Evolutionary conservation across 148 eudicot species (phyloP).

Genomic region (Gaultheria prostrata): DNA sequence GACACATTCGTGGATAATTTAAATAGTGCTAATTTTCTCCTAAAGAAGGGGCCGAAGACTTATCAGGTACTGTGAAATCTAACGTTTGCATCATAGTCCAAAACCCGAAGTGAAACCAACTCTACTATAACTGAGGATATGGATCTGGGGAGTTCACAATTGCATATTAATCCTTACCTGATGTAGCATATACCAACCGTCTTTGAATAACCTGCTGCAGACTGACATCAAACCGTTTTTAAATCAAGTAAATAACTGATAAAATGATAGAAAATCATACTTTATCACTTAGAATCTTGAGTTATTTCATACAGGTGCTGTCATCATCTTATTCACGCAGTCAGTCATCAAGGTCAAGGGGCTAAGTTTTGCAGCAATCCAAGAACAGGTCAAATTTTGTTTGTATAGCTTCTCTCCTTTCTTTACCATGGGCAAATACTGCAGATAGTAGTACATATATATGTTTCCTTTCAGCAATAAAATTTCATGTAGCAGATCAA

Average conservation of each 20-base stretch:
- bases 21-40: constrained; percentile 65
- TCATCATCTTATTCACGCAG: constrained; percentile 81
- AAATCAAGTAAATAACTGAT: neutral
- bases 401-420: neutral
- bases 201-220: neutral
- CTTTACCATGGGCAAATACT: neutral
- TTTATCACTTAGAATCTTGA: constrained; percentile 12
- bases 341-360: constrained; percentile 62
- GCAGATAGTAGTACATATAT: neutral
- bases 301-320: constrained; percentile 48
- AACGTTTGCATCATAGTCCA: neutral
- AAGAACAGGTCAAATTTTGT: neutral
- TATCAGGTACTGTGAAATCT: constrained; percentile 61
- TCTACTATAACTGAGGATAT: neutral
- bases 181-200: neutral
- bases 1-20: constrained; percentile 79
- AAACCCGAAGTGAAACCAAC: neutral
- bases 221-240: neutral
- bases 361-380: constrained; percentile 12
- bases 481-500: neutral
- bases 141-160: neutral
- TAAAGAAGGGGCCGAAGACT: constrained; percentile 93
- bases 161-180: neutral
- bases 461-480: neutral
- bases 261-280: neutral